Evolutionary conservation across 129 eudicot genomes (phyloP), one percentile per base, ranked within the genome.

Genomic region (Flaveria brownii): DNA sequence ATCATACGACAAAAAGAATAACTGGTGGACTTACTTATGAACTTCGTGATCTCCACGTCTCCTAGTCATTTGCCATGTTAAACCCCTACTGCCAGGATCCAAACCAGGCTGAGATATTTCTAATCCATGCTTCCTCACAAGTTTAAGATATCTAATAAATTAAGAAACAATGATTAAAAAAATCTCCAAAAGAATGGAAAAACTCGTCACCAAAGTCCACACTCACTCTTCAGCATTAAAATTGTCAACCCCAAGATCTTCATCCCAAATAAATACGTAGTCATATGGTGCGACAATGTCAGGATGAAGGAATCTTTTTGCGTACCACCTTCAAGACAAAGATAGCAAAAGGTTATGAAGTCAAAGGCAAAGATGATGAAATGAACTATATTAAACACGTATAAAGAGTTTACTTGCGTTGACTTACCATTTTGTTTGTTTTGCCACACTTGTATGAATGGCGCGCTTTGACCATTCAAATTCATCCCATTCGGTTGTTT

Each of bases 81-180:
- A 55, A 20, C 87, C 87, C 73, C 76, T 74, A 18, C 75, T 68
- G n/a, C 79, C 55, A 57, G 86, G 86, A 54, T 84, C 91, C 85
- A 94, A 65, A 23, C 91, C 98, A 22, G 98, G 98, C 78, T 94
- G 98, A 23, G 98, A 94, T 87, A 94, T 94, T 82, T 94, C 98
- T 84, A 94, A 71, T 25, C 92, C 92, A 76, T 94, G 89, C 81
- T 94, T 94, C 85, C 76, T 87, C 85, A 87, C 93, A 82, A 94
- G 89, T 61, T 82, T 89, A 67, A 94, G 74, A 77, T 91, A 94
- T 68, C 98, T 94, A 82, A 72, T 72, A 57, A 22, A 54, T 56
- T n/a, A 11, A 25, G 11, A 45, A 72, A 56, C 43, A 26, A 13
- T 26, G 15, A 61, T 61, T 61, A 25, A 6, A 25, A 60, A 22